These are phyloP conservation scores for Testicularia cyperi DNA, from an alignment of 1,284 basidiomycete genomes.

Conservation along the genomic window DNA sequence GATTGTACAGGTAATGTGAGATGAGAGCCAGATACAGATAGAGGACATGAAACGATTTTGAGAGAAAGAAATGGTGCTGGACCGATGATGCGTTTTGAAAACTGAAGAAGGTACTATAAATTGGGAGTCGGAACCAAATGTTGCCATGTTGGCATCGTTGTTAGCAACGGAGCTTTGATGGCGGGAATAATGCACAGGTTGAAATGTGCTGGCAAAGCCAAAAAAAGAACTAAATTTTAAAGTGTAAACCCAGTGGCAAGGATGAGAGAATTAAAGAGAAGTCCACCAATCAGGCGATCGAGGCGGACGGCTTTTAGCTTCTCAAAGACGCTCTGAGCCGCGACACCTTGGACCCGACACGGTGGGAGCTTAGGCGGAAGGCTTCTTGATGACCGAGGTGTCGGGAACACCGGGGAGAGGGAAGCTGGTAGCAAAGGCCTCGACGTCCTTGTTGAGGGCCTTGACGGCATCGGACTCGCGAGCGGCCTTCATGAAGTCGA, in stretches of 20 bases:
- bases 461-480: constrained; percentile 74
- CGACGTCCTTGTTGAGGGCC: constrained; percentile 74
- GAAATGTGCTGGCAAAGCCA: constrained; percentile 26
- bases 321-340: no score
- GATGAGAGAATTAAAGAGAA: background rate
- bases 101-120: background rate
- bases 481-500: constrained; percentile 87
- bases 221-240: constrained; percentile 3
- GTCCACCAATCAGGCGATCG: no score
- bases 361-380: no score
- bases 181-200: constrained; percentile 42
- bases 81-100: background rate
- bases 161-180: no score
- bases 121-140: background rate
- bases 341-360: no score
- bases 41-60: constrained; percentile 1
- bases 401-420: constrained; percentile 87
- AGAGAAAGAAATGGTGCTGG: constrained; percentile 5
- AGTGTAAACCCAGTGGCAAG: constrained; percentile 18
- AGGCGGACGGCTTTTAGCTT: no score
- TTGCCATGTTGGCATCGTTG: no score
- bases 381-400: constrained; percentile 61
- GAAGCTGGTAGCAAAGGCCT: constrained; percentile 78
- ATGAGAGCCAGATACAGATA: constrained; percentile 1
- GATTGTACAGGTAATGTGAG: constrained; percentile 22